Base-by-base conservation (phyloP, 192 early-diverging fungal genomes). In the Coemansia sp. region DNA sequence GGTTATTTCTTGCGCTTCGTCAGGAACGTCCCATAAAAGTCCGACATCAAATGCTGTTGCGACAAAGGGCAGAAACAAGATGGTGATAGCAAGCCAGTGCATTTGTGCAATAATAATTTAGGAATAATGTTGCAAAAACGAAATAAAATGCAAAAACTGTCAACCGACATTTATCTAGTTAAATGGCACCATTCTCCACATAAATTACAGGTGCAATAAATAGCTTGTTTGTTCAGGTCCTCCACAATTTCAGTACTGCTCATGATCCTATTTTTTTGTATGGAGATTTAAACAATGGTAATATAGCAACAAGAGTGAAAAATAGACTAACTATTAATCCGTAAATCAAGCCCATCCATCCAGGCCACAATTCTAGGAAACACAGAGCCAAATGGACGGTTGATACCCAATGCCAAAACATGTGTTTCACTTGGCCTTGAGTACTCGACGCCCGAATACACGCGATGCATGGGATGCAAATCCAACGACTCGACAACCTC, bases 311-410 rank as follows among this genome's bases (percentile, higher is more conserved):
- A 34, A 51, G 18, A 51, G 8, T 34, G 31, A 51, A 4, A 36
- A 51, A 61, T 37, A 49, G 18, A 36, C 8, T 26, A 26, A 26
- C 25, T 26, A 26, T 51, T 14, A 21, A 53, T 58, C 34, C 76
- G 67, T 20, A 79, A 58, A 34, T 79, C 76, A 38, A 79, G 34
- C 1, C 76, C 76, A 18, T 79, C 76, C 76, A 79, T 79, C 76
- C 76, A 79, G 11, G 76, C 67, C 4, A 79, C 71, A 0, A 68
- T 8, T 10, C 47, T 18, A 0, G 76, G 68, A 3, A 79, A 40
- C 1, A 71, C 5, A 0, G 67, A 46, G 26, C 71, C 65, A 15
- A 70, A 64, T n/a, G 67, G 38, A 1, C 63, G 63, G 59, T 79
- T 79, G 21, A 73, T 63, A 6, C 76, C 76, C 53, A 79, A 34